These are phyloP conservation scores for Aquilaria yunnanensis DNA, from an alignment of 345 rosid genomes.

Conservation along the genomic window DNA sequence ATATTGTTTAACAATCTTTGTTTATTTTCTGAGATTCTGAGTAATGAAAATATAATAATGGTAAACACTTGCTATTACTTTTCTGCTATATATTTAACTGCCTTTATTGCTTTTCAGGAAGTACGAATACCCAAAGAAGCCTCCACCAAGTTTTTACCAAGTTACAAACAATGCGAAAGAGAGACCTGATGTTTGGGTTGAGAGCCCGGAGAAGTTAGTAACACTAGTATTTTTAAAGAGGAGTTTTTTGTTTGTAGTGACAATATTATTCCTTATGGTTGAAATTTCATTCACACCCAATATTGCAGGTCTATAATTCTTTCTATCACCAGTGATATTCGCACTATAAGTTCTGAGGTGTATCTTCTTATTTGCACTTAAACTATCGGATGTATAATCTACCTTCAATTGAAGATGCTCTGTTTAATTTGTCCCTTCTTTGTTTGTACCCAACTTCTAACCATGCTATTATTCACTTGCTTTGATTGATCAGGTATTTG, in stretches of 20 bases:
- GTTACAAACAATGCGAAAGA: slow-evolving; percentile 85
- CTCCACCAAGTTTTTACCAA: slow-evolving; percentile 78
- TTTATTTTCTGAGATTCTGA: too few relatives aligned
- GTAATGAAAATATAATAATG: too few relatives aligned
- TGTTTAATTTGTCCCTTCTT: slow-evolving; percentile 7
- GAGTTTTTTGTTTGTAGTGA: not conserved
- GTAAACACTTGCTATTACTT: too few relatives aligned
- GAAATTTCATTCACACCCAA: not conserved
- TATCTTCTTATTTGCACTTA: slow-evolving; percentile 19
- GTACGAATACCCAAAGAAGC: slow-evolving; percentile 80
- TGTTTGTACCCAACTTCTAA: slow-evolving; percentile 5
- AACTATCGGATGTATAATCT: not conserved
- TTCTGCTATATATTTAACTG: slow-evolving; percentile 8
- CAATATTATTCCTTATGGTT: slow-evolving; percentile 5
- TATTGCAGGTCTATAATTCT: slow-evolving; percentile 75
- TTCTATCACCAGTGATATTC: slow-evolving; percentile 89
- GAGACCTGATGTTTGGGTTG: slow-evolving; percentile 99
- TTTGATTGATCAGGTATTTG: slow-evolving; percentile 57
- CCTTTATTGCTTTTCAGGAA: slow-evolving; percentile 41
- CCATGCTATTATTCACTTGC: slow-evolving; percentile 2
- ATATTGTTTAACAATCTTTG: too few relatives aligned
- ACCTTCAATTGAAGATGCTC: slow-evolving; percentile 8
- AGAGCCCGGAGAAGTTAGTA: slow-evolving; percentile 90
- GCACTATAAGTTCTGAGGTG: slow-evolving; percentile 94
- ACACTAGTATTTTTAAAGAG: slow-evolving; percentile 9